Evolutionary conservation across 2,329 filamentous ascomycete genomes (phyloP), one percentile per base, ranked within the genome.

Genomic region (Gnomoniopsis sp.): DNA sequence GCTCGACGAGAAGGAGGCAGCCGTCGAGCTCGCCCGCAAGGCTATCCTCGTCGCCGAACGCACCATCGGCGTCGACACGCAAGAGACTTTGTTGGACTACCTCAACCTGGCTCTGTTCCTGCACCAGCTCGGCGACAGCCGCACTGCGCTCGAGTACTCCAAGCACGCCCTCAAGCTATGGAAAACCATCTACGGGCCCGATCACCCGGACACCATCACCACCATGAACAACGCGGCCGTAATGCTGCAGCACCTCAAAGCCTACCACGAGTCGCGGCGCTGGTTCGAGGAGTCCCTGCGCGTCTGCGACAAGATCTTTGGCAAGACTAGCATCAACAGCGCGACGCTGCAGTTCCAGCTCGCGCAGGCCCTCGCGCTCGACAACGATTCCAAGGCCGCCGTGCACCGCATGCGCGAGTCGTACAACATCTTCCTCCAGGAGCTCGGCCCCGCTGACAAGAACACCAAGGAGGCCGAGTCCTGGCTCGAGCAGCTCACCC

Each of bases 151-250:
- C 57, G 82, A 85, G 14, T 97, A 96, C 71, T 89, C 96, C 64
- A 91, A 90, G 72, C 95, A 99, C 72, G 95, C 95, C 7, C 84
- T 99, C 65, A 88, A 95, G 71, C 81, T 99, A 63, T 98, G 93
- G 93, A 97, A 96, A 79, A 85, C 98, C 67, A 93, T 98, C 68
- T 99, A 97, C 71, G 95, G 95, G 34, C 80, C 88, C 33, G 89
- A 91, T 68, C 95, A 99, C 75, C 95, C 95, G 3, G 95, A 99
- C 76, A 96, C 92, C 10, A 97, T 99, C 75, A 99, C 96, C 10
- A 98, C 95, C 17, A 89, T 98, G 75, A 99, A 98, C 83, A 99
- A 99, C 70, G 93, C 91, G 21, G 95, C 95, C 8, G 95, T 99
- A 61, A 99, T 99, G 95, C 86, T 99, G 59, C 95, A 99, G 75